Conservation (phyloP, 106 monocot species). For the Dendrobium huoshanense region DNA sequence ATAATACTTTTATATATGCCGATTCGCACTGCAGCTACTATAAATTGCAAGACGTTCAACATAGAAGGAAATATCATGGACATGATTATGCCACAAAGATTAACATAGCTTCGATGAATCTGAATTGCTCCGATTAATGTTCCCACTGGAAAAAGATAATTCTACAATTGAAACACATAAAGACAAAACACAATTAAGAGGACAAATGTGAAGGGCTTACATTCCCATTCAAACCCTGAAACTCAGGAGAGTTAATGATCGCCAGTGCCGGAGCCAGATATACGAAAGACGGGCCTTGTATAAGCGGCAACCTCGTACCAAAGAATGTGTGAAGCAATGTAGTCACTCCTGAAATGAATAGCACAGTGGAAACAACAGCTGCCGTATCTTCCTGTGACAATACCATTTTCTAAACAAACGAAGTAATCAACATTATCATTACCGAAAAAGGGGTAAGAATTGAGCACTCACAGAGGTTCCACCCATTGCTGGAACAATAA, state of each 20-base stretch:
- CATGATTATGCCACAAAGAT: constrained; percentile 6
- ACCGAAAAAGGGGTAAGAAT: background rate
- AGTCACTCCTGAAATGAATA: constrained; percentile 80
- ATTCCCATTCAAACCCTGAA: constrained; percentile 65
- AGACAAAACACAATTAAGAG: background rate
- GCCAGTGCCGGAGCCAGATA: constrained; percentile 87
- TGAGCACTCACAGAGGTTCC: constrained; percentile 47
- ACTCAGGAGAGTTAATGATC: constrained; percentile 71
- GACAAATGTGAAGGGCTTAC: constrained; percentile 30
- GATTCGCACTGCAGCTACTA: background rate
- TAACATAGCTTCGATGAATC: background rate
- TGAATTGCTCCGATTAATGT: background rate
- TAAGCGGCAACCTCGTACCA: constrained; percentile 78
- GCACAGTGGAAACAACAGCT: constrained; percentile 75
- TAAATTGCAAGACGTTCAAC: background rate
- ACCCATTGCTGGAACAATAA: constrained; percentile 97
- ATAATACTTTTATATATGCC: background rate
- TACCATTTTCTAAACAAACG: background rate
- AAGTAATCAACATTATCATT: background rate
- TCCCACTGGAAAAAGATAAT: background rate
- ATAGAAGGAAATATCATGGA: background rate
- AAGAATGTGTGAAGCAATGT: constrained; percentile 82
- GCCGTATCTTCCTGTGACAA: constrained; percentile 74
- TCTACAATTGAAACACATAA: background rate
- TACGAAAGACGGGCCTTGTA: constrained; percentile 94